phyloP scores from a whole-genome alignment of 140 eudicot genomes.

The Anethum foeniculum region DNA sequence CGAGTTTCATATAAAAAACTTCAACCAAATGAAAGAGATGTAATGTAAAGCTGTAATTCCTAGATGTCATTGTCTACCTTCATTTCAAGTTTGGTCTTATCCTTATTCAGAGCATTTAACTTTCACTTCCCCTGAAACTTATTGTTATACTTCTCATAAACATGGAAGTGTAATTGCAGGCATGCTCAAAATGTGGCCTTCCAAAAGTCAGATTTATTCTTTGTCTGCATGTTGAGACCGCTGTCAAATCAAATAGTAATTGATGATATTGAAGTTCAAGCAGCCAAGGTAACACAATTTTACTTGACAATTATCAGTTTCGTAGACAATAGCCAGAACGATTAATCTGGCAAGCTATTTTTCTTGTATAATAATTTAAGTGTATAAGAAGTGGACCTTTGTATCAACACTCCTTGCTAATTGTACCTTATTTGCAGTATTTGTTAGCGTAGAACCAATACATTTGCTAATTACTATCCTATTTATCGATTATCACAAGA shows the following conservation, averaged over 20 bases:
- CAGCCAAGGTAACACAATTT: conserved; percentile 55
- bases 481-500: neutral
- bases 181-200: conserved; percentile 87
- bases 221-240: conserved; percentile 71
- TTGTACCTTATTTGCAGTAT: neutral
- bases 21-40: neutral
- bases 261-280: conserved; percentile 77
- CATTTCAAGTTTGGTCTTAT: conserved; percentile 5
- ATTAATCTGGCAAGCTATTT: neutral
- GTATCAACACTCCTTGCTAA: neutral
- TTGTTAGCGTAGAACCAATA: neutral
- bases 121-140: neutral
- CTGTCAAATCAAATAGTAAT: conserved; percentile 47
- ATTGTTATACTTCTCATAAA: neutral
- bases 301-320: neutral
- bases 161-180: conserved; percentile 27
- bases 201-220: conserved; percentile 81
- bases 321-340: neutral
- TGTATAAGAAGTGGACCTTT: neutral
- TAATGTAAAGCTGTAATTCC: neutral
- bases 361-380: neutral
- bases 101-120: neutral
- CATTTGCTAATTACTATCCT: neutral
- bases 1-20: neutral
- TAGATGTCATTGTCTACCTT: neutral